Evolutionary conservation across 202 grass and related monocot genomes (phyloP).

Genomic region (Digitaria exilis): DNA sequence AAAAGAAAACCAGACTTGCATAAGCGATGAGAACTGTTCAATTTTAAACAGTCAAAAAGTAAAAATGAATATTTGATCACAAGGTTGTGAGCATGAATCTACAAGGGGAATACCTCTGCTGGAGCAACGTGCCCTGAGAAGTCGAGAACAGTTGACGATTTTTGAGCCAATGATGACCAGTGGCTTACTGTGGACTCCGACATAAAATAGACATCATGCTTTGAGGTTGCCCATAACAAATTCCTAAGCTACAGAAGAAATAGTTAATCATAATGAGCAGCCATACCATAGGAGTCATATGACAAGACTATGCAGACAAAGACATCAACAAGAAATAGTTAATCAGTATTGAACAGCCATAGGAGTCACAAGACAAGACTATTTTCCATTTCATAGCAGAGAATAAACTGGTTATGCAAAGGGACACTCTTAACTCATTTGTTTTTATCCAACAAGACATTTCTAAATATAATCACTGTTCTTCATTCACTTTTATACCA

Average conservation of each 20-base stretch:
- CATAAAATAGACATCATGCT: constrained; percentile 96
- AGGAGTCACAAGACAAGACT: constrained; percentile 25
- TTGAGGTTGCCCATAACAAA: constrained; percentile 94
- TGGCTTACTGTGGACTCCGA: constrained; percentile 76
- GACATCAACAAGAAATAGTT: constrained; percentile 28
- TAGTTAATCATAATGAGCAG: constrained; percentile 24
- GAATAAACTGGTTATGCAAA: constrained; percentile 13
- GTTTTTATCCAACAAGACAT: background rate
- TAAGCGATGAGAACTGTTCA: background rate
- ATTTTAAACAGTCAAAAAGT: constrained; percentile 12
- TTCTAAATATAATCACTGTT: background rate
- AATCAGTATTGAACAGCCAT: constrained; percentile 29
- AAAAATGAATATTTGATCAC: constrained; percentile 13
- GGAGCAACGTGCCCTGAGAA: constrained; percentile 82
- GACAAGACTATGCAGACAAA: constrained; percentile 17
- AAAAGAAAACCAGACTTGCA: background rate
- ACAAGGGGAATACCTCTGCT: constrained; percentile 59
- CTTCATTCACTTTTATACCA: constrained; percentile 1
- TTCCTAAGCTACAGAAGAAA: constrained; percentile 81
- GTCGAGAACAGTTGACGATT: constrained; percentile 67
- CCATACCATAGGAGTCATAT: background rate
- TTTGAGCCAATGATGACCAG: constrained; percentile 76
- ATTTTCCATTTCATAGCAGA: background rate
- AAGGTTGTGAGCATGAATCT: constrained; percentile 15
- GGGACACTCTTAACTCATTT: background rate